Evolutionary conservation across 106 monocot genomes (phyloP).

Genomic region (Iris macrosiphon): DNA sequence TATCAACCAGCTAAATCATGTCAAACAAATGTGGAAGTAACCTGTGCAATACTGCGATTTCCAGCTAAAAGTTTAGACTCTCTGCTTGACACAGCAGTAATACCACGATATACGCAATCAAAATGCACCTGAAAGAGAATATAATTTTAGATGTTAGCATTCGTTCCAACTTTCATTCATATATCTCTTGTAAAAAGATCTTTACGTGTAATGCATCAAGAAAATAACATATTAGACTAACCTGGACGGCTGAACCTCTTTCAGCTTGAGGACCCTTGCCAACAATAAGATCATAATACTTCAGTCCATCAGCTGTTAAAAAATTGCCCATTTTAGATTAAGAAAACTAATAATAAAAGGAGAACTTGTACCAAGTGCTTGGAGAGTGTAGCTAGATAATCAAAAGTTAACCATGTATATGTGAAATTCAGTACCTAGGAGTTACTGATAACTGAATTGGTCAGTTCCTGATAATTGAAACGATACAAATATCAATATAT

Average conservation of each 20-base stretch:
- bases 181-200: neutral
- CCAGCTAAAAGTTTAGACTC: slow-evolving; percentile 95
- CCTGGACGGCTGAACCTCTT: slow-evolving; percentile 76
- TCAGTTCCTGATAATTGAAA: too few species aligned
- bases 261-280: slow-evolving; percentile 78
- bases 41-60: slow-evolving; percentile 91
- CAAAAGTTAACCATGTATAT: too few species aligned
- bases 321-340: too few species aligned
- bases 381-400: too few species aligned
- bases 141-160: neutral
- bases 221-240: slow-evolving; percentile 6
- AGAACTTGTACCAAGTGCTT: too few species aligned
- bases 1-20: slow-evolving; percentile 5
- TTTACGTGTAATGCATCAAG: neutral
- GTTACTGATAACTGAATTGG: too few species aligned
- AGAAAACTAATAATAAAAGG: too few species aligned
- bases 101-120: slow-evolving; percentile 79
- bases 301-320: slow-evolving; percentile 74
- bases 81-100: slow-evolving; percentile 83
- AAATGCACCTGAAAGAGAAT: slow-evolving; percentile 75
- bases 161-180: neutral
- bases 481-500: too few species aligned
- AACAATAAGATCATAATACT: slow-evolving; percentile 86
- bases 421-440: too few species aligned
- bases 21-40: slow-evolving; percentile 18